Evolutionary conservation across 2,329 filamentous ascomycete species (phyloP), one percentile per base, ranked within the genome.

Genomic region (Fusarium tuaranense): DNA sequence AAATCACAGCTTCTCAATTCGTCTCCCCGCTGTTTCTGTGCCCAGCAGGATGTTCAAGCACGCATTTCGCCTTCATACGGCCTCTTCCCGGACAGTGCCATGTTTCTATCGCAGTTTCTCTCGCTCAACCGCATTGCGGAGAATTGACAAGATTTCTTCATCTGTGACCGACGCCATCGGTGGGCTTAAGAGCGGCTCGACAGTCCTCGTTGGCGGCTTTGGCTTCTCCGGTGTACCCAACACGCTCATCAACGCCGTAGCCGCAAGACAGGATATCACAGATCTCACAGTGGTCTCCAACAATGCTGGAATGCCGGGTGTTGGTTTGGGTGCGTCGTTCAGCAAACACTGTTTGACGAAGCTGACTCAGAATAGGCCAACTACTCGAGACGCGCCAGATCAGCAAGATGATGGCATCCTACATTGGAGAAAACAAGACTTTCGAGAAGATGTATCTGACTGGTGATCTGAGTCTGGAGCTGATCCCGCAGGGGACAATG

Each of bases 391-490:
- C 68, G 0, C 55, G 92, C 78, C 95, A 97, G 85, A 92, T 98
- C 83, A 92, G 89, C 82, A 96, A 95, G 86, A 97, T 97, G 92
- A 92, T 98, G 79, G 94, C 95, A 25, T 95, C 93, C 76, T 98
- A 97, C 82, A 94, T 98, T 51, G 95, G 95, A 80, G 94, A 97
- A 84, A 98, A 98, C 86, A 97, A 97, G 86, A 93, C 92, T 4
- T 94, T 98, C 71, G 95, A 97, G 86, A 88, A 89, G 80, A 96
- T 95, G 92, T 98, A 97, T 81, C 86, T 97, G 46, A 93, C 90
- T 2, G 95, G 95, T 62, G 88, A 97, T 81, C 91, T 98, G 55
- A 94, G 96, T 81, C 89, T 98, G 36, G 95, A 98, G 84, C 89
- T 98, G 73, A 97, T 93, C 4, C 95, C 95, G 0, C 95, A 98